phyloP scores from a whole-genome alignment of 2,329 filamentous ascomycete genomes.

The Coniochaeta hoffmannii region DNA sequence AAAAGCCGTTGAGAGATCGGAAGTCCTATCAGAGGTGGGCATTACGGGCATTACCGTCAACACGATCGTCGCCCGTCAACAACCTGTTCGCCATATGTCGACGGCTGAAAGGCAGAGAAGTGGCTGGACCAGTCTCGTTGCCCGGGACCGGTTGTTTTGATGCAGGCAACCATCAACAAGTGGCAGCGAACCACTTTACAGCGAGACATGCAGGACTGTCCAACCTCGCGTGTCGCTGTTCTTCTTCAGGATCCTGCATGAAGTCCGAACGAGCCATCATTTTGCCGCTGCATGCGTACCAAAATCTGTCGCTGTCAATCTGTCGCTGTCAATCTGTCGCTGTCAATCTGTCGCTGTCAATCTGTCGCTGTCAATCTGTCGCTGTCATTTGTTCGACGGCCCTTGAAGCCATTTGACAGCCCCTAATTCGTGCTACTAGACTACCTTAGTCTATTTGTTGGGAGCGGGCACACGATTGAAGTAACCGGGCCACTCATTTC shows the following conservation, averaged over 20 bases:
- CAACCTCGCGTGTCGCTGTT: not conserved
- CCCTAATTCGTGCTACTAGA: not conserved
- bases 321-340: constrained; percentile 17
- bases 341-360: constrained; percentile 1
- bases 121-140: not conserved
- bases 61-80: not conserved
- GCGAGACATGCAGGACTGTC: not conserved
- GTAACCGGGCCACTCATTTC: not conserved
- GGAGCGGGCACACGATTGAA: constrained; percentile 9
- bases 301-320: not conserved
- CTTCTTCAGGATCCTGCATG: constrained; percentile 6
- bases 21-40: too few relatives aligned
- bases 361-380: not conserved
- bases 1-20: too few relatives aligned
- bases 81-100: not conserved
- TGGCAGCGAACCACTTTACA: not conserved
- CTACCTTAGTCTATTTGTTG: not conserved
- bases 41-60: constrained; percentile 3
- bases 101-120: not conserved
- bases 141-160: not conserved
- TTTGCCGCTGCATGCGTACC: constrained; percentile 10
- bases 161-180: not conserved
- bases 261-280: constrained; percentile 2
- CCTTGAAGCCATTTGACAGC: not conserved
- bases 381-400: not conserved